Conservation (phyloP, 1,284 basidiomycete genomes). For the Microbotryum lychnidis-dioicae region DNA sequence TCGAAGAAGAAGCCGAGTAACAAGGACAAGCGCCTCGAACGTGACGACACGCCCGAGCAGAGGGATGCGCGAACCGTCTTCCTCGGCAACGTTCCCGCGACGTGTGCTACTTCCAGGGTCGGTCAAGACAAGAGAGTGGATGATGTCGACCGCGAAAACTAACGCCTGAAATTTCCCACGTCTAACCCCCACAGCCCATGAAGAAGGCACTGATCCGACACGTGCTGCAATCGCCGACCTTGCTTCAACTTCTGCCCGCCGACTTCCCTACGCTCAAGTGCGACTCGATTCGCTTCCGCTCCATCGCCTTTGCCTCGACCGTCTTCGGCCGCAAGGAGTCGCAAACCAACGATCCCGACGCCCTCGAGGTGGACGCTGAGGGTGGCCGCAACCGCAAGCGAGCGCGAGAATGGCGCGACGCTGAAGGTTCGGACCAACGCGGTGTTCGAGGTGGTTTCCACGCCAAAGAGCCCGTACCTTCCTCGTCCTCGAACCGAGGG, state of each 20-base stretch:
- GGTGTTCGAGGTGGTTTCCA: slow-evolving; percentile 29
- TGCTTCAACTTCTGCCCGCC: slow-evolving; percentile 57
- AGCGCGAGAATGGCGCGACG: slow-evolving; percentile 56
- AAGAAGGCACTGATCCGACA: slow-evolving; percentile 41
- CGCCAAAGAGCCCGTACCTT: slow-evolving; percentile 34
- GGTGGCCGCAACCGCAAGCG: slow-evolving; percentile 43
- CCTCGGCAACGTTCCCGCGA: slow-evolving; percentile 78
- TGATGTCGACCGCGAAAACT: not conserved
- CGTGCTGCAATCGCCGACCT: slow-evolving; percentile 54
- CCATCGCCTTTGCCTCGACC: slow-evolving; percentile 73
- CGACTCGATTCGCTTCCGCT: slow-evolving; percentile 84
- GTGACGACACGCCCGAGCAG: slow-evolving; percentile 44
- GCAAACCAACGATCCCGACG: slow-evolving; percentile 37
- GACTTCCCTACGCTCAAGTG: slow-evolving; percentile 52
- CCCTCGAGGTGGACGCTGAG: not conserved
- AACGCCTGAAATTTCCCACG: not conserved
- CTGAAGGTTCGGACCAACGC: slow-evolving; percentile 21
- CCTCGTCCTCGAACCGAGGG: slow-evolving; percentile 37
- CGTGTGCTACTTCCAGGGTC: slow-evolving; percentile 67
- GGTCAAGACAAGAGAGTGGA: slow-evolving; percentile 17
- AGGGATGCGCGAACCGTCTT: slow-evolving; percentile 80
- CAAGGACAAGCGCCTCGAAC: slow-evolving; percentile 15
- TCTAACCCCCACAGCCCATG: slow-evolving; percentile 23
- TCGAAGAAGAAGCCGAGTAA: slow-evolving; percentile 26
- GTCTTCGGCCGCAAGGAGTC: slow-evolving; percentile 46